Evolutionary conservation across 306 rosid genomes (phyloP), one percentile per base, ranked within the genome.

Genomic region (Cucumis hystrix): DNA sequence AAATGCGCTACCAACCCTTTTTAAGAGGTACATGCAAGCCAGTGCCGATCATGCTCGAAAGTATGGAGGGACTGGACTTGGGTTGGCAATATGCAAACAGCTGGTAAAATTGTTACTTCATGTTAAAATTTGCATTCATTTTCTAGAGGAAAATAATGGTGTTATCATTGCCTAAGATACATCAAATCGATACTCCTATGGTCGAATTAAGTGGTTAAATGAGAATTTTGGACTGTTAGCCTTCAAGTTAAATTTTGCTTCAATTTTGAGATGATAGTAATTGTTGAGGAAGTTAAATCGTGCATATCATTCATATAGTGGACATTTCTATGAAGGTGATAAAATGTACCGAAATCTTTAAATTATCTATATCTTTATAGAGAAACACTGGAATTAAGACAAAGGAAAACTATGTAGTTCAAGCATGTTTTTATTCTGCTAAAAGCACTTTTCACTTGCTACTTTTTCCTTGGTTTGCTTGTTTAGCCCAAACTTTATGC

Each of bases 21-120:
- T 92, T 70, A 96, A 84, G 78, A 90, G 92, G 83, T 96, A 96
- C 88, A 96, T 96, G 99, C 99, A 96, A 92, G 99, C 87, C n/a
- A 88, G 98, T 70, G 94, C 98, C 8, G 98, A 96, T 77, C 99
- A 96, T 66, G 98, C 99, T 78, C 81, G 97, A 77, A 96, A 96
- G 77, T 92, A 96, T 78, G 99, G 99, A 13, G 99, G 99, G 75
- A 96, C 99, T 1, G 97, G 99, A 69, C 83, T 96, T 49, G 99
- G 99, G 52, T 82, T 96, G 47, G 99, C 98, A 84, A 92, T 96
- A 84, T 96, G 99, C 88, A 96, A 96, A 82, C 99, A 96, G 74
- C 82, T 96, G 96, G 99, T 96, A 90, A 83, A 83, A 73, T 10
- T 17, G 21, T 49, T 59, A 6, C 80, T 79, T 21, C 57, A 61